Percentiles rank a stretch among this genome's conserved stretches.
phyloP scores from a whole-genome alignment of 495 filamentous ascomycete species.

The Xylaria intraflava region DNA sequence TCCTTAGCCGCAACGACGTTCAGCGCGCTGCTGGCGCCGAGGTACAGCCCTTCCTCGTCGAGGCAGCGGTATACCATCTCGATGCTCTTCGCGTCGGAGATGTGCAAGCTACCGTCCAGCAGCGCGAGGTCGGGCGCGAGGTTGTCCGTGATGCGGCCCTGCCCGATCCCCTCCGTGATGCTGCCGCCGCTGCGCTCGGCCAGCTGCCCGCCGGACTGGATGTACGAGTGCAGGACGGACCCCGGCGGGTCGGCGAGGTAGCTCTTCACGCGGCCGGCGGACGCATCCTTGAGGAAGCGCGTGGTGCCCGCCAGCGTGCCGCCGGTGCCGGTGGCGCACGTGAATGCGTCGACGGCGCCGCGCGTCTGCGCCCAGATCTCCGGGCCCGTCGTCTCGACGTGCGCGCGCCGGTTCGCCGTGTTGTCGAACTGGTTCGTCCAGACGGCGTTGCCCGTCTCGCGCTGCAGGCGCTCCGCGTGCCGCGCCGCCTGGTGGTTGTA shows the following conservation, averaged over 20 bases:
- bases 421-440: constrained; percentile 99
- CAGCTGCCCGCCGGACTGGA: constrained; percentile 76
- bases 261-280: constrained; percentile 74
- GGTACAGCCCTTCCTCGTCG: constrained; percentile 92
- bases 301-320: constrained; percentile 89
- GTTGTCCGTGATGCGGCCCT: constrained; percentile 95
- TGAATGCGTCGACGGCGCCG: constrained; percentile 87
- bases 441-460: constrained; percentile 65
- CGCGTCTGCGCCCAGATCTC: constrained; percentile 95
- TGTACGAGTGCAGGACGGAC: constrained; percentile 85
- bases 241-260: constrained; percentile 93
- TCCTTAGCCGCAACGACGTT: constrained; percentile 96
- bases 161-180: constrained; percentile 97
- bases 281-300: constrained; percentile 77
- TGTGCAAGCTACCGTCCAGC: constrained; percentile 77
- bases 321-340: constrained; percentile 87
- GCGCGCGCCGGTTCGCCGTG: constrained; percentile 83
- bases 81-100: constrained; percentile 88
- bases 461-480: constrained; percentile 64
- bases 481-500: constrained; percentile 94
- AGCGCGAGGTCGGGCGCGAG: constrained; percentile 76
- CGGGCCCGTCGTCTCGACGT: constrained; percentile 93
- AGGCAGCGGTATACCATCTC: constrained; percentile 97
- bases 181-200: constrained; percentile 74
- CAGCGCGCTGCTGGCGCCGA: constrained; percentile 87